Conservation (phyloP, 116 monocot genomes). For the Posidonia oceanica region DNA sequence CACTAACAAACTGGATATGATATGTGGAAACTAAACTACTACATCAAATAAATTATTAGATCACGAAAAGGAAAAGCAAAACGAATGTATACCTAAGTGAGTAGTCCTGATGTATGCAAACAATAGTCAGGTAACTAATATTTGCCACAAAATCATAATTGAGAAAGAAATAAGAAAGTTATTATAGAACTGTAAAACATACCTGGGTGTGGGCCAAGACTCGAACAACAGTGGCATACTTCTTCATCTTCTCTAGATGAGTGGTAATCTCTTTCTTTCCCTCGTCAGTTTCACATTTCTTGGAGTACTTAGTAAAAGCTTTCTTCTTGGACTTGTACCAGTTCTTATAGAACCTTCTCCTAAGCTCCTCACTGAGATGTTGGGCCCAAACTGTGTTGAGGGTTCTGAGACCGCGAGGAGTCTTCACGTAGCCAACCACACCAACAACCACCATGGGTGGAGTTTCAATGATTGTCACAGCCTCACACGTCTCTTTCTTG, state of each 20-base stretch:
- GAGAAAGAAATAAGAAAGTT: neutral
- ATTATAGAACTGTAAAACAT: neutral
- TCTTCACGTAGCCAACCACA: conserved; percentile 52
- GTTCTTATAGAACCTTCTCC: conserved; percentile 64
- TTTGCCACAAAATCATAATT: no score
- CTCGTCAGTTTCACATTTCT: conserved; percentile 45
- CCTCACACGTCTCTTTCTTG: conserved; percentile 80
- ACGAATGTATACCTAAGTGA: no score
- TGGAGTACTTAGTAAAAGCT: conserved; percentile 39
- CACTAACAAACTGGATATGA: no score
- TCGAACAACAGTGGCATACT: conserved; percentile 19
- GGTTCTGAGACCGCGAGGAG: conserved; percentile 41
- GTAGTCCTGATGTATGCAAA: no score
- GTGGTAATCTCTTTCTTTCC: conserved; percentile 54
- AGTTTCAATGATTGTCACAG: conserved; percentile 53
- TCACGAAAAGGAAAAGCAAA: no score
- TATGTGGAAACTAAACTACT: no score
- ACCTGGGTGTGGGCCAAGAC: conserved; percentile 68
- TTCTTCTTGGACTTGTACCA: conserved; percentile 33
- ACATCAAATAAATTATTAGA: no score
- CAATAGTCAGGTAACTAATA: no score
- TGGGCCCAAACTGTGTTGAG: conserved; percentile 63
- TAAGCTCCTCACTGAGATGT: conserved; percentile 51
- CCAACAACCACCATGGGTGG: conserved; percentile 70
- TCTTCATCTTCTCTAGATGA: conserved; percentile 67